Base-by-base conservation (phyloP, 108 stramenopile species). In the Poteriospumella lacustris region DNA sequence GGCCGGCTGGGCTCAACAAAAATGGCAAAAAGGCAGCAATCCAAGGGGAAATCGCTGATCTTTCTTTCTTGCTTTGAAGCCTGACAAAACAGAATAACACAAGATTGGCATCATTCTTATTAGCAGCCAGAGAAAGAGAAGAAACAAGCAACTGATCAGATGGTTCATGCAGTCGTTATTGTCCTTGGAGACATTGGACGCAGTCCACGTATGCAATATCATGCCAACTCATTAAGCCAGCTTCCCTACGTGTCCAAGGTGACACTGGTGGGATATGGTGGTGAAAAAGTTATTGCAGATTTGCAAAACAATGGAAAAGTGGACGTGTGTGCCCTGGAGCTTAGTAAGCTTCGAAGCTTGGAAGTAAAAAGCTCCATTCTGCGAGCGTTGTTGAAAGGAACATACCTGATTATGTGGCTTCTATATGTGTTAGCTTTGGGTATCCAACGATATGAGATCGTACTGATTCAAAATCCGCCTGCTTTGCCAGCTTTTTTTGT, bases 161-260 rank as follows among this genome's bases (percentile, higher is more conserved):
- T 64, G 41, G 41, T 24, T 39, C 68, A 68, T n/a, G 83, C 72
- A 26, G 83, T 76, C 9, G 83, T 83, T 0, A 1, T 83, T 28
- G 83, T 83, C 59, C 73, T 83, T 9, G 59, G 96, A 5, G 94
- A 94, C 78, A 38, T 94, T 3, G 94, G 96, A 1, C 87, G 97
- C 68, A 94, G 93, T 47, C 98, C 97, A 24, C 91, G 98, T 0
- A 99, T 99, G 98, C 96, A 97, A 81, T 99, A 97, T 82, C 97
- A 99, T 78, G 91, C 93, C 0, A 68, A 88, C n/a, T 94, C 92
- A 2, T 78, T 99, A 28, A 82, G 96, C 5, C 79, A 90, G 39
- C 78, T 85, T 29, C 89, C 12, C 36, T 56, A 36, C 9, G 36
- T 42, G 5, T 39, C 34, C 39, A 5, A 64, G 44, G 84, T 88